Evolutionary conservation across 805 yeast genomes (phyloP), one percentile per base, ranked within the genome.

Genomic region (Metschnikowia dekortorum): DNA sequence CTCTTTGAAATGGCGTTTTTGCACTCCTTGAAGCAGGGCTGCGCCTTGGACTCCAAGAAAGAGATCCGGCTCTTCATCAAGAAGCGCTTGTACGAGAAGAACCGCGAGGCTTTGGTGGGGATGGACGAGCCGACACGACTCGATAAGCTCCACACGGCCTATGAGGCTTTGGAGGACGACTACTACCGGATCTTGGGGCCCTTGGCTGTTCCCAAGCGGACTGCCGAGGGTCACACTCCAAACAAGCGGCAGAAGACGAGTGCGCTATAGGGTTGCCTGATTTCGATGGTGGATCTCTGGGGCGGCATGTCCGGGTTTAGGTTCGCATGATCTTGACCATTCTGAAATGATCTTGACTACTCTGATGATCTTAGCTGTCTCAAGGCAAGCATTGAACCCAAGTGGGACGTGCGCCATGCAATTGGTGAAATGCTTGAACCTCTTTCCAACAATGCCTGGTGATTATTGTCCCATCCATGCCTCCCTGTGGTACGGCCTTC

Each of bases 91-190:
- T 92, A 76, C 62, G 76, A 81, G 49, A 87, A 89, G 62, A 94
- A 94, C 68, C 80, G 75, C 58, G 97, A 91, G 50, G 90, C 89
- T 0, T 73, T 94, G 48, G 68, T 67, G 34, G 86, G 82, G 4
- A 68, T 89, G 62, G 89, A 85, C 39, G 74, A 69, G n/a, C 73
- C 80, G 0, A 82, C 82, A n/a, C 74, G 80, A 53, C 76, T 76
- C 53, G 89, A 85, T 58, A 87, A 87, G 59, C 72, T 89, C 36
- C 89, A 87, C 47, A 82, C 84, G 9, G 92, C 96, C 0, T 89
- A 82, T 58, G 78, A 78, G 53, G 69, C 83, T 32, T 70, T 91
- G 47, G 83, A 80, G 49, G 84, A 80, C 44, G 96, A 89, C 58
- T 92, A 90, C 64, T 63, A 67, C 47, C 69, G 91, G 41, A 80